Percentiles rank a stretch among this genome's conserved stretches.
phyloP scores from a whole-genome alignment of 2,329 filamentous ascomycete species.

The Biscogniauxia marginata region DNA sequence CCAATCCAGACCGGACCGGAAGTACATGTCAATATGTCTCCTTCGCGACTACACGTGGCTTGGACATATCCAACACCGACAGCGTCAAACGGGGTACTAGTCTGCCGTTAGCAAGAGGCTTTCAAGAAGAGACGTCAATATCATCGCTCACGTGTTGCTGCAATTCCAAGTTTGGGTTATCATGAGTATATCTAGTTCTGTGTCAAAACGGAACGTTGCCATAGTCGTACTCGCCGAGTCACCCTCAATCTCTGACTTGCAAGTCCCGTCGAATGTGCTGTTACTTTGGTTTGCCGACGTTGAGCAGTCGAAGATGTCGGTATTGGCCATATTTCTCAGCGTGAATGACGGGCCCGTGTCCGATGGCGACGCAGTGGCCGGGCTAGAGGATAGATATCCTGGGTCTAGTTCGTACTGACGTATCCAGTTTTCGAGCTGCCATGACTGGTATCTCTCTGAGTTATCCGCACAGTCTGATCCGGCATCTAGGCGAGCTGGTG shows the following conservation, averaged over 20 bases:
- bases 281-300: conserved; percentile 16
- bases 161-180: conserved; percentile 32
- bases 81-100: conserved; percentile 24
- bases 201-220: conserved; percentile 31
- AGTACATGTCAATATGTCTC: conserved; percentile 31
- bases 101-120: conserved; percentile 2
- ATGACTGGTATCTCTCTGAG: conserved; percentile 31
- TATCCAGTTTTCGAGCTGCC: conserved; percentile 33
- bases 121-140: background rate
- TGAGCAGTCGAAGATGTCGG: conserved; percentile 27
- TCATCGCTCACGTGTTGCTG: conserved; percentile 26
- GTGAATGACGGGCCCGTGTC: conserved; percentile 35
- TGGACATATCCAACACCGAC: conserved; percentile 33
- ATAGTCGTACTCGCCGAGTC: conserved; percentile 16
- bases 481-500: conserved; percentile 9
- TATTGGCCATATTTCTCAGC: conserved; percentile 28
- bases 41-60: conserved; percentile 29
- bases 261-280: conserved; percentile 28
- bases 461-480: conserved; percentile 25
- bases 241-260: conserved; percentile 13
- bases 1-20: conserved; percentile 35
- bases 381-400: too few species aligned
- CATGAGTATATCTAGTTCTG: conserved; percentile 27
- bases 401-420: conserved; percentile 29
- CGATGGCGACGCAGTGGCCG: conserved; percentile 7